These are phyloP conservation scores for Boeremia exigua DNA, from an alignment of 2,329 filamentous ascomycete genomes.

Conservation along the genomic window DNA sequence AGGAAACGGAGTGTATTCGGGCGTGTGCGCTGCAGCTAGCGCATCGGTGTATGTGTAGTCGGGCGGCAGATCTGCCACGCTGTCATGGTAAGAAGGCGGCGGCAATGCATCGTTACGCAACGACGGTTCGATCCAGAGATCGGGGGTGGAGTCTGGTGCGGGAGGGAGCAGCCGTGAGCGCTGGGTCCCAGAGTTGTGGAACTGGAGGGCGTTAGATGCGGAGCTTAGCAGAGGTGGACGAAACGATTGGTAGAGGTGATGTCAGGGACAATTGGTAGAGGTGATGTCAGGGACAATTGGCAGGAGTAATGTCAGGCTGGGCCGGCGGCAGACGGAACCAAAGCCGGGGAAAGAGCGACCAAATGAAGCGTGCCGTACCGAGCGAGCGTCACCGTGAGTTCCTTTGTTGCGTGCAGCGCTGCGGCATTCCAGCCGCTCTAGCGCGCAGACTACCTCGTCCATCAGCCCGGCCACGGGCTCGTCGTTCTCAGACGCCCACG, in stretches of 20 bases:
- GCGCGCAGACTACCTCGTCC: conserved; percentile 34
- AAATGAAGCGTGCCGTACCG: conserved; percentile 43
- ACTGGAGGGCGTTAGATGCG: conserved; percentile 36
- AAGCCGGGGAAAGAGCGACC: conserved; percentile 25
- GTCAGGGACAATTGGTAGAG: conserved; percentile 17
- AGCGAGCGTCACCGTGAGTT: conserved; percentile 26
- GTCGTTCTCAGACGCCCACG: conserved; percentile 34
- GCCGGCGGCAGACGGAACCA: conserved; percentile 20
- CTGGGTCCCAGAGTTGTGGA: conserved; percentile 30
- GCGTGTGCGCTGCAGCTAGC: conserved; percentile 47
- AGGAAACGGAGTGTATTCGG: conserved; percentile 39
- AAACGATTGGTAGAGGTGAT: conserved; percentile 11
- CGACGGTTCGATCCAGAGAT: conserved; percentile 34
- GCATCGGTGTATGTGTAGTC: conserved; percentile 54
- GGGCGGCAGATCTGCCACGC: conserved; percentile 51
- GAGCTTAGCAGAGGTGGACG: conserved; percentile 6
- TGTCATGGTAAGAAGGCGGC: conserved; percentile 54
- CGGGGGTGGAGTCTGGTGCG: conserved; percentile 26
- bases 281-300: conserved; percentile 14
- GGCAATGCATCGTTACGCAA: conserved; percentile 26
- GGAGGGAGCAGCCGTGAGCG: conserved; percentile 24
- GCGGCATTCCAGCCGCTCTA: conserved; percentile 39
- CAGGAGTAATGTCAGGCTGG: conserved; percentile 19
- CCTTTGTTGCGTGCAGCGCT: conserved; percentile 26
- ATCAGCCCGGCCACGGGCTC: conserved; percentile 31